Percentiles rank a stretch among this genome's conserved stretches.
phyloP scores from a whole-genome alignment of 2,329 filamentous ascomycete species.

The Arthrinium puccinioides region DNA sequence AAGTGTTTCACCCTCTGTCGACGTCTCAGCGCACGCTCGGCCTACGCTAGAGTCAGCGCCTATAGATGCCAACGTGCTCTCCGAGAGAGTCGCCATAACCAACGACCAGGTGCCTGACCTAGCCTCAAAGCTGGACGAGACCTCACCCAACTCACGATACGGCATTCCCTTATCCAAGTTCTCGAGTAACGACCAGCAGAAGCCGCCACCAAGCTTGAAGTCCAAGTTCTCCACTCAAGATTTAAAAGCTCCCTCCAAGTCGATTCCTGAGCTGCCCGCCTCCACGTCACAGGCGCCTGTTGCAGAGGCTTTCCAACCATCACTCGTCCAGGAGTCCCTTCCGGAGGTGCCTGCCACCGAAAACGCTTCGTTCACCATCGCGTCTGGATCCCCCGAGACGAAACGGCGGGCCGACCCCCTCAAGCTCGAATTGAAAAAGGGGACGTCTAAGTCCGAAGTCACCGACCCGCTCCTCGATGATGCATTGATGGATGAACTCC shows the following conservation, averaged over 20 bases:
- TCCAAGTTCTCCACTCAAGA: slow-evolving; percentile 38
- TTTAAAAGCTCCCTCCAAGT: slow-evolving; percentile 17
- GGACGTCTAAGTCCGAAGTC: slow-evolving; percentile 28
- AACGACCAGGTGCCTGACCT: background rate
- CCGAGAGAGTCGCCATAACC: background rate
- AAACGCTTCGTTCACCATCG: too few species aligned
- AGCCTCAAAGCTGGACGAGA: slow-evolving; percentile 8
- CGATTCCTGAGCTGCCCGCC: slow-evolving; percentile 1
- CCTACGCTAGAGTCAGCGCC: too few species aligned
- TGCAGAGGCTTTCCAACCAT: slow-evolving; percentile 1
- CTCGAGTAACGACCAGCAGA: slow-evolving; percentile 16
- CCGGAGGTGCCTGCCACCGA: too few species aligned
- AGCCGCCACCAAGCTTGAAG: slow-evolving; percentile 25
- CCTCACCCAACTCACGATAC: slow-evolving; percentile 12
- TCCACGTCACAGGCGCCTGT: slow-evolving; percentile 3
- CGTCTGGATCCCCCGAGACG: too few species aligned
- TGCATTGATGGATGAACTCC: slow-evolving; percentile 76
- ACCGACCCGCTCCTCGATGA: slow-evolving; percentile 55
- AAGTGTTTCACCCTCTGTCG: too few species aligned
- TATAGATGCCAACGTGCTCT: too few species aligned
- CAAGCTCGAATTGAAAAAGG: slow-evolving; percentile 36
- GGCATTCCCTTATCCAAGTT: slow-evolving; percentile 19
- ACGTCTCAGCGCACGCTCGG: too few species aligned
- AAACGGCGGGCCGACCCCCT: too few species aligned
- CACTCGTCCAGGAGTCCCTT: slow-evolving; percentile 6